Percentiles rank a stretch among this genome's conserved stretches.
Conservation (phyloP, 805 yeast species). For the Schwanniomyces polymorphus region DNA sequence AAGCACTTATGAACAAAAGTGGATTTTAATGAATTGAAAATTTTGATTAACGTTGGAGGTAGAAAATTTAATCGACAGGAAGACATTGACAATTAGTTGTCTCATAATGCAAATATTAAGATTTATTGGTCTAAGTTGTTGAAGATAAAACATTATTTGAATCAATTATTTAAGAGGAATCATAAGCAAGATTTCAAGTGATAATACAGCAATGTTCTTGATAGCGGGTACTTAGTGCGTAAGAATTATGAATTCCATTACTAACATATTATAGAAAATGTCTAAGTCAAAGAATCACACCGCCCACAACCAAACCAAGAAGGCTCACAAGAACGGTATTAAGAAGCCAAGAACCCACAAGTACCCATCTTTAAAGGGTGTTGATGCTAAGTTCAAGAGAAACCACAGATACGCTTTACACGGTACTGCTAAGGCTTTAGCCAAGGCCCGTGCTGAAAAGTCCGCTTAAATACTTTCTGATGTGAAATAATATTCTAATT, state of each 20-base stretch:
- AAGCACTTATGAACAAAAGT: background rate
- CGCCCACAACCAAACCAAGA: slow-evolving; percentile 98
- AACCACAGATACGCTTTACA: slow-evolving; percentile 99
- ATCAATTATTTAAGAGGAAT: too few species aligned
- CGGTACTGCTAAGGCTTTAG: slow-evolving; percentile 94
- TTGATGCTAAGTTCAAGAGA: slow-evolving; percentile 98
- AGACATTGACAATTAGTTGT: background rate
- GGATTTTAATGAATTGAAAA: background rate
- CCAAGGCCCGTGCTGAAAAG: slow-evolving; percentile 69
- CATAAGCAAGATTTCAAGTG: background rate
- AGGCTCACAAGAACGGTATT: slow-evolving; percentile 99
- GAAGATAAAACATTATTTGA: too few species aligned
- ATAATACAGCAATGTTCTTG: background rate
- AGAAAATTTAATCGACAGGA: background rate
- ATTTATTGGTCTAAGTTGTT: background rate
- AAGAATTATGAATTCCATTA: slow-evolving; percentile 9
- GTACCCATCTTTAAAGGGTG: slow-evolving; percentile 98
- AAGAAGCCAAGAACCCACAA: slow-evolving; percentile 98
- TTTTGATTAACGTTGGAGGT: background rate
- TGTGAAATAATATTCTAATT: slow-evolving; percentile 2
- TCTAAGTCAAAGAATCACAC: slow-evolving; percentile 99
- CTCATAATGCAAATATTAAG: background rate
- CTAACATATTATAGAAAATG: slow-evolving; percentile 56
- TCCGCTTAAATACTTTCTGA: slow-evolving; percentile 27
- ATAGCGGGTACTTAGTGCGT: background rate